Conservation (phyloP, 129 eudicot genomes). For the Erigeron canadensis region DNA sequence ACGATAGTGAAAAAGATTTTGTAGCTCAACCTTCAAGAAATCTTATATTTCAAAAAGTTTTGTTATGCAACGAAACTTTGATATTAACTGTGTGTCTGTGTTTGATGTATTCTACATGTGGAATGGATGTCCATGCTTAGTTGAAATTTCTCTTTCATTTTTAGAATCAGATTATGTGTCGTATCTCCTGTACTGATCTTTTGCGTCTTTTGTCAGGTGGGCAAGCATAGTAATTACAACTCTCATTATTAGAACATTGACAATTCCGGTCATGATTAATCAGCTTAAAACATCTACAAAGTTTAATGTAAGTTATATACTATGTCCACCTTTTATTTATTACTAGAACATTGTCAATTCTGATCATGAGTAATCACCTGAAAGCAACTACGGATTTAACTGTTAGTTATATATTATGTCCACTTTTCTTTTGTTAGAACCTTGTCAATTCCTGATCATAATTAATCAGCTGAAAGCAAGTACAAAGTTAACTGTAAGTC, state of each 20-base stretch:
- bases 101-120: not conserved
- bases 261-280: slow-evolving; percentile 64
- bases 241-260: slow-evolving; percentile 52
- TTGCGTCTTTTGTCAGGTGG: slow-evolving; percentile 57
- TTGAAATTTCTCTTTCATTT: not conserved
- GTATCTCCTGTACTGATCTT: not conserved
- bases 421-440: not conserved
- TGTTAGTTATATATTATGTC: slow-evolving; percentile 43
- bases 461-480: slow-evolving; percentile 84
- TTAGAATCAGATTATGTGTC: not conserved
- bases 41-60: not conserved
- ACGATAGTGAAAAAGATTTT: not conserved
- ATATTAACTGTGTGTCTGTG: not conserved
- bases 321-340: too few relatives aligned
- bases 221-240: slow-evolving; percentile 73
- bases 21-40: not conserved
- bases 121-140: not conserved
- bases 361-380: slow-evolving; percentile 71
- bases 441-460: slow-evolving; percentile 56
- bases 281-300: slow-evolving; percentile 60
- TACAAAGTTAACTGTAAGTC: slow-evolving; percentile 72
- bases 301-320: too few relatives aligned
- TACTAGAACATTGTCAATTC: slow-evolving; percentile 57
- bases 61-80: not conserved
- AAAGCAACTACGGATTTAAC: slow-evolving; percentile 78